Evolutionary conservation across 2,329 filamentous ascomycete species (phyloP), one percentile per base, ranked within the genome.

Genomic region (Dryadomyces quercus-mongolicae): DNA sequence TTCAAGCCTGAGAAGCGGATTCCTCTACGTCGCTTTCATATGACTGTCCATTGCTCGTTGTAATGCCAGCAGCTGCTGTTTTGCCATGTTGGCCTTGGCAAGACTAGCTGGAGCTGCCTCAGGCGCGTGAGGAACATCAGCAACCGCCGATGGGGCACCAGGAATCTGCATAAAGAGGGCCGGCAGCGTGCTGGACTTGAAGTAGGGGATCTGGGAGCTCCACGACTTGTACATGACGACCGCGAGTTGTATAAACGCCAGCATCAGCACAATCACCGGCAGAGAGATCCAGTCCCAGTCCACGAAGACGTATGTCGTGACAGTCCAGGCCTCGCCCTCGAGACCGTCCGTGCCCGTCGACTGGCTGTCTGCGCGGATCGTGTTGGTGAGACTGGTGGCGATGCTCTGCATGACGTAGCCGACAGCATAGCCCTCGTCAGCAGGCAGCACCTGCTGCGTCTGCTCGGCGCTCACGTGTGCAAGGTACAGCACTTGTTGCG

Each of bases 111-210:
- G 6, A 16, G 36, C 15, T 12, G 15, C 3, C 3, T 40, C 36
- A 16, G 36, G 15, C n/a, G 13, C 42, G n/a, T 44, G 42, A n/a
- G 42, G 42, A 3, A 16, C 42, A 2, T 44, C 16, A 7, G 42
- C 5, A 13, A 42, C 38, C 5, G 42, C 42, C 5, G 42, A 16
- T 18, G 42, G 42, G 6, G 42, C 13, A n/a, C 16, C 18, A 20
- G 42, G 42, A 44, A 44, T 44, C 42, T 44, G 42, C n/a, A 53
- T 22, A 15, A 54, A 54, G 16, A 54, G 40, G 1, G 40, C 31
- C 6, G 53, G 38, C 47, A 54, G 31, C 18, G 18, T 46, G 12
- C 44, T 47, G 8, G 47, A 20, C 40, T 54, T 54, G 47, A 50
- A 54, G 12, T 16, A 20, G 36, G 22, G 45, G 15, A 34, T 18